Evolutionary conservation across 1,284 basidiomycete genomes (phyloP), one percentile per base, ranked within the genome.

Genomic region (Heimioporus retisporus): DNA sequence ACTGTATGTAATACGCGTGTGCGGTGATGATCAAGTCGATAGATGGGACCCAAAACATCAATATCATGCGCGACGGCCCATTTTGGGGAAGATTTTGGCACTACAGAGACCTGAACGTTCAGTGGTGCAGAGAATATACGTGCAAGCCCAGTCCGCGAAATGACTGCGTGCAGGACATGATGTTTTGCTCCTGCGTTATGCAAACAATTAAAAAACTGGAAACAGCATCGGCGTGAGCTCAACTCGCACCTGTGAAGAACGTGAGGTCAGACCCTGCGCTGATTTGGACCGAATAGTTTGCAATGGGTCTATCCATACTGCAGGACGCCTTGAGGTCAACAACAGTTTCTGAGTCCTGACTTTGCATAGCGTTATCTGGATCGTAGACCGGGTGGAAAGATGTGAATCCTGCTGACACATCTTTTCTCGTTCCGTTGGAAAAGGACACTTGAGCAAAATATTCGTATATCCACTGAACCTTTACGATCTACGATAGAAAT

Each of bases 361-460:
- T 28, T n/a, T 25, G 59, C 2, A 42, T 21, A 19, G 31, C 6
- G 7, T 13, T 21, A 18, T n/a, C 5, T 6, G 60, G 60, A 42
- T 69, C 50, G 11, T 67, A 13, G 7, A 23, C 11, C 6, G 65
- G 68, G 42, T 67, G 64, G 21, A 72, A 72, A 19, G 72, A 21
- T n/a, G 70, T 72, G 11, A 57, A 19, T 51, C 68, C 72, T 23
- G 63, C 70, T 3, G 28, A 51, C 31, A 72, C 40, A 35, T 73
- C 72, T 55, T 59, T 54, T 13, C 42, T 72, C 10, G 64, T 72
- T 44, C 68, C 71, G 28, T 73, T 65, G 18, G 53, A 44, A 25
- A 72, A 73, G 14, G 19, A 11, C 55, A 73, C 50, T 16, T 56
- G 72, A 43, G 55, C 53, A 35, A 72, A 72, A 46, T 72, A 72